Base-by-base conservation (phyloP, 768 basidiomycete genomes). In the Floccularia luteovirens region DNA sequence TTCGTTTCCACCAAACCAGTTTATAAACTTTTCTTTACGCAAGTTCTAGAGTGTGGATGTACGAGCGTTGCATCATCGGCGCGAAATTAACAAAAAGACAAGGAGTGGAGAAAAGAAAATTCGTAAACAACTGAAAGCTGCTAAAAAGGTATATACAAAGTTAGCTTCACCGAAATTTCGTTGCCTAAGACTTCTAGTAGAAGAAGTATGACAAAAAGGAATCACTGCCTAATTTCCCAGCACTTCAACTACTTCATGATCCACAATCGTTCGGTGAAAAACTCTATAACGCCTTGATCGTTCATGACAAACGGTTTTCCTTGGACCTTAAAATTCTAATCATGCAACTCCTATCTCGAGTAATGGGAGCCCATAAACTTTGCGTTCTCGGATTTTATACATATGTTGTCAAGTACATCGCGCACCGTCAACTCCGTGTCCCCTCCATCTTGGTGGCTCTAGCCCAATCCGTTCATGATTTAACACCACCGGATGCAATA, bases 271-370 rank as follows among this genome's bases (percentile, higher is more conserved):
- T 98, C 55, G 82, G 79, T 20, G 96, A 99, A 63, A 92, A 87
- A 59, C 73, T 99, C 0, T 96, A 90, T 55, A 85, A 91, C 49
- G 72, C 76, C 38, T 66, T 99, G 30, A 79, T 79, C 50, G 74
- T 70, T 31, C 80, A 92, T 59, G 94, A 98, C 72, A 92, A 90
- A 59, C 85, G 85, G n/a, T 91, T 90, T 56, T 87, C 90, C 23
- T 75, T 98, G 42, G 93, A 97, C 51, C 96, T 98, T 70, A 97
- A 96, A 64, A 85, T 99, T 42, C 73, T 98, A 46, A 70, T 97
- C 57, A 94, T 98, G 90, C 91, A 96, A 56, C 82, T 99, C 36
- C 76, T 98, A 32, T 87, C 91, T 3, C 82, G 96, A 34, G 85
- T 97, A 24, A 92, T 91, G 79, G 90, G 90, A 21, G 66, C 75